Base-by-base conservation (phyloP, 495 filamentous ascomycete genomes). In the Penicillium cosmopolitanum region DNA sequence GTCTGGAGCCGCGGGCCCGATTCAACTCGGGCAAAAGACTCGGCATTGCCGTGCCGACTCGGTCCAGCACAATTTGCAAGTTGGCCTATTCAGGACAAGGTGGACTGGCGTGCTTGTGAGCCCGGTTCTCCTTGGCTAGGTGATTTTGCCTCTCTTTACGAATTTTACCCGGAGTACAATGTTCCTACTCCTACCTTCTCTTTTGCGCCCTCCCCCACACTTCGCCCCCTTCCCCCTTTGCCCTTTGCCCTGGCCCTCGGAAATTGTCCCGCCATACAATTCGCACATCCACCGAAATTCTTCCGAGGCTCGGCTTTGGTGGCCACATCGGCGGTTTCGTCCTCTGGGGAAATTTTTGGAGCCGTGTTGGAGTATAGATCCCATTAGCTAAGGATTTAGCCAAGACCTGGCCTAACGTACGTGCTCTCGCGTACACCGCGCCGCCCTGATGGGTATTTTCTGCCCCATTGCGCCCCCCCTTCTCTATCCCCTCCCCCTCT, bases 21-120 rank as follows among this genome's bases (percentile, higher is more conserved):
- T 40, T 46, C 25, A 16, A 23, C 51, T 65, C 63, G 63, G 62
- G 47, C 11, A 18, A 18, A 15, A 43, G 5, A 65, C 48, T 66
- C 58, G 63, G 63, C 59, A 66, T 60, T 28, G 46, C 59, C 33
- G 57, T 66, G 65, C 68, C 68, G 68, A 68, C 34, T 68, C 62
- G 61, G 25, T 15, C 48, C 18, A 11, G 15, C 2, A 1, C 8
- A 48, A 23, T 25, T 48, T 28, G 44, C 44, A 4, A 48, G 44
- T 48, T 43, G 40, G 23, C 44, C 44, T 48, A 28, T 48, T 48
- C 19, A 23, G 21, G 44, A 43, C 16, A 38, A 38, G 50, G 36
- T 52, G 42, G 57, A 34, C 18, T 60, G 36, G 54, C 63, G 56
- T 59, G 60, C 58, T 53, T 21, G 40, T 62, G 55, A 55, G 40